Conservation (phyloP, 192 early-diverging fungal genomes). For the Rhizophlyctis rosea region DNA sequence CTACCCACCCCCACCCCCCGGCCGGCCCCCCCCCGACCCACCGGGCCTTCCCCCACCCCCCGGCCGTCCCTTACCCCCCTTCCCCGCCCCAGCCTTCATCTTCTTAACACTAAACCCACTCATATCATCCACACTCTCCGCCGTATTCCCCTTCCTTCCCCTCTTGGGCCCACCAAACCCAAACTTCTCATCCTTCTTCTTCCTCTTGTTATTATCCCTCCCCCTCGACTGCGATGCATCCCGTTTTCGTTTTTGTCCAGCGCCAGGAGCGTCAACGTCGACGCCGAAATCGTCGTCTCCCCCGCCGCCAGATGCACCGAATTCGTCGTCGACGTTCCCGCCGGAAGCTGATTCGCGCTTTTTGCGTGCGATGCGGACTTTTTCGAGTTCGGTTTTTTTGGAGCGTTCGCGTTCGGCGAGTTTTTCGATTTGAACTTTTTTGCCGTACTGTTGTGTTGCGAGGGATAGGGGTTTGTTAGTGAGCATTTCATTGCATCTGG, state of each 20-base stretch:
- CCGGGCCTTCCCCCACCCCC: neutral
- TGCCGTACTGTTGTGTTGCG: conserved; percentile 88
- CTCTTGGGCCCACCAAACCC: conserved; percentile 91
- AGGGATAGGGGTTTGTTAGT: neutral
- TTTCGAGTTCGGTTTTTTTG: conserved; percentile 86
- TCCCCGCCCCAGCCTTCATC: conserved; percentile 36
- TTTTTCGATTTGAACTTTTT: conserved; percentile 94
- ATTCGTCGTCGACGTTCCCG: conserved; percentile 55
- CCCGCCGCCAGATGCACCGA: too few relatives aligned
- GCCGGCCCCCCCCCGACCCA: neutral
- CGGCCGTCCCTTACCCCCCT: neutral
- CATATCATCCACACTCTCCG: conserved; percentile 72
- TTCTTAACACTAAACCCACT: conserved; percentile 53
- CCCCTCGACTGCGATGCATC: conserved; percentile 13
- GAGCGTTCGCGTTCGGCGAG: conserved; percentile 79
- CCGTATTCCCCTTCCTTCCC: conserved; percentile 72
- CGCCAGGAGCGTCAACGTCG: conserved; percentile 28
- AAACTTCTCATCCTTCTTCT: conserved; percentile 78
- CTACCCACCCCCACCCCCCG: neutral
- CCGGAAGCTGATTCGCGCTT: conserved; percentile 59
- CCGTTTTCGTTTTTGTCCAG: conserved; percentile 23
- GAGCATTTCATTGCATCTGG: neutral
- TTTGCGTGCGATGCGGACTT: conserved; percentile 86
- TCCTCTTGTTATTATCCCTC: conserved; percentile 49
- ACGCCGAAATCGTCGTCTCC: too few relatives aligned